These are phyloP conservation scores for Colletotrichum lupini DNA, from an alignment of 2,329 filamentous ascomycete species.

Conservation along the genomic window DNA sequence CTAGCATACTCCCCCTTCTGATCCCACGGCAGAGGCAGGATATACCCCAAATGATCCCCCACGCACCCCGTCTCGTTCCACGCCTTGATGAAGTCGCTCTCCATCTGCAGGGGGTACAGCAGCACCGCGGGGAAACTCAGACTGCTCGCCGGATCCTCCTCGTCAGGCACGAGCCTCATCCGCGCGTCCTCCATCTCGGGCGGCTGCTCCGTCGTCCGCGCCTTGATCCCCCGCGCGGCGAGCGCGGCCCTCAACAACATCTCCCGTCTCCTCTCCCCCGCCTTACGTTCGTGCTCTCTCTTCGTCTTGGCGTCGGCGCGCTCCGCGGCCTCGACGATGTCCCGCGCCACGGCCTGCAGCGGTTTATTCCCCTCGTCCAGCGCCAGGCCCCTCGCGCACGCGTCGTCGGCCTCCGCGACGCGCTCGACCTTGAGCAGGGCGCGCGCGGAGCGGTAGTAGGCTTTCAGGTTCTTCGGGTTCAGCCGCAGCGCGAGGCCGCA, in stretches of 20 bases:
- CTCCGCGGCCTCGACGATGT: conserved; percentile 70
- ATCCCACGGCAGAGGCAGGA: conserved; percentile 93
- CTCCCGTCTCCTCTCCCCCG: conserved; percentile 65
- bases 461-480: conserved; percentile 87
- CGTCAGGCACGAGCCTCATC: conserved; percentile 76
- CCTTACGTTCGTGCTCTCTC: conserved; percentile 66
- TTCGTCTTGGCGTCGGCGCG: conserved; percentile 65
- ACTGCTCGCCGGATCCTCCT: conserved; percentile 76
- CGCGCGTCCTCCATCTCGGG: conserved; percentile 90
- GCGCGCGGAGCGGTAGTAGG: conserved; percentile 84
- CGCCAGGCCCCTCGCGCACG: conserved; percentile 77
- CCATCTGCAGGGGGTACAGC: conserved; percentile 83
- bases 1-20: conserved; percentile 70
- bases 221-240: conserved; percentile 75
- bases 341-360: conserved; percentile 69
- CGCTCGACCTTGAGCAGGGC: conserved; percentile 85
- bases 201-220: conserved; percentile 73
- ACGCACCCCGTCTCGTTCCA: conserved; percentile 83
- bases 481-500: conserved; percentile 82
- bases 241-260: conserved; percentile 74
- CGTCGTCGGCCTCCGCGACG: conserved; percentile 82
- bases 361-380: conserved; percentile 78
- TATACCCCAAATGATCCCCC: conserved; percentile 82
- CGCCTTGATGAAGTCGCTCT: conserved; percentile 91
- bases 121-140: conserved; percentile 84